These are phyloP conservation scores for Fallopia convolvulus DNA, from an alignment of 148 eudicot species.

Conservation along the genomic window DNA sequence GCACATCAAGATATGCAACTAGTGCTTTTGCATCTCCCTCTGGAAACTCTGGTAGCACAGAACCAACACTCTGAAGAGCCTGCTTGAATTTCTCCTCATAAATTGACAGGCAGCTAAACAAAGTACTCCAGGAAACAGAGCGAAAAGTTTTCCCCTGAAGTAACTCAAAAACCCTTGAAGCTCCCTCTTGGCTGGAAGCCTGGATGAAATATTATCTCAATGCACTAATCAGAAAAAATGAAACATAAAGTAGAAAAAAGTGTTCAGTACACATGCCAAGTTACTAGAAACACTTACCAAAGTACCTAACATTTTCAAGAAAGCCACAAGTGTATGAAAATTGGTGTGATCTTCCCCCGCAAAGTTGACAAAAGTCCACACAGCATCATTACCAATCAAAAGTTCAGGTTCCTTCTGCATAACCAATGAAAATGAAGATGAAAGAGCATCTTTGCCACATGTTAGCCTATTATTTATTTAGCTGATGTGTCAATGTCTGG, in stretches of 20 bases:
- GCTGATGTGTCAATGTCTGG: too few species aligned
- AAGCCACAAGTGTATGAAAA: conserved; percentile 85
- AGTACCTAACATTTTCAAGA: conserved; percentile 82
- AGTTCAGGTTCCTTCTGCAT: conserved; percentile 91
- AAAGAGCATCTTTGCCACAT: not conserved
- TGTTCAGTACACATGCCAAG: not conserved
- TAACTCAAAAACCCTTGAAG: conserved; percentile 77
- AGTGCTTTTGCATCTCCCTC: conserved; percentile 98
- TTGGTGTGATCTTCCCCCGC: conserved; percentile 96
- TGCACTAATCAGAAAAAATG: not conserved
- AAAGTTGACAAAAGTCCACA: conserved; percentile 94
- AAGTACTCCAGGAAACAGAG: conserved; percentile 84
- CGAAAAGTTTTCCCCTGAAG: conserved; percentile 82
- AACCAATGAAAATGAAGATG: not conserved
- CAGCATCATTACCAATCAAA: conserved; percentile 82
- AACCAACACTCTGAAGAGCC: conserved; percentile 69
- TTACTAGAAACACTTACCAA: conserved; percentile 46
- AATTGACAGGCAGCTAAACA: conserved; percentile 78
- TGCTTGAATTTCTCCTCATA: conserved; percentile 88
- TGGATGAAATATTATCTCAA: conserved; percentile 22
- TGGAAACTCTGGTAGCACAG: conserved; percentile 80
- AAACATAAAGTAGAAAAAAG: not conserved
- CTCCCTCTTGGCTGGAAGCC: conserved; percentile 90
- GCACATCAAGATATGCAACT: conserved; percentile 78
- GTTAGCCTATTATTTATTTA: too few species aligned